Conservation (phyloP, 2,329 filamentous ascomycete species). For the Oidium heveae region DNA sequence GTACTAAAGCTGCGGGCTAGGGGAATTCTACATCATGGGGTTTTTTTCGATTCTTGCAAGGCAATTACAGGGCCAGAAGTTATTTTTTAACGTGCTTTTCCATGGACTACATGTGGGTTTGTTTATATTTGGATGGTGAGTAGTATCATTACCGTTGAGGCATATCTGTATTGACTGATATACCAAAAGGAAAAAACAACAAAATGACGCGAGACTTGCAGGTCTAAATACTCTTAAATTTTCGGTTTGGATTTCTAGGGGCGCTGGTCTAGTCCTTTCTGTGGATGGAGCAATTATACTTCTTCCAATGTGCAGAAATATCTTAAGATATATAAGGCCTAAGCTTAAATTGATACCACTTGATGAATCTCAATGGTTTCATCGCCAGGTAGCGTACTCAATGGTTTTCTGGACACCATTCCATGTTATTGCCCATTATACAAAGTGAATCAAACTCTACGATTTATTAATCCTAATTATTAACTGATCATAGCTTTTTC, state of each 20-base stretch:
- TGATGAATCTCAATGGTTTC: slow-evolving; percentile 95
- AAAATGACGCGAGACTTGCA: slow-evolving; percentile 37
- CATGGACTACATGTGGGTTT: slow-evolving; percentile 53
- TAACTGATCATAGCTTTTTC: slow-evolving; percentile 41
- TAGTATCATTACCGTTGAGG: slow-evolving; percentile 1
- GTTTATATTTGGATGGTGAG: slow-evolving; percentile 73
- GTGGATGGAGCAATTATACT: slow-evolving; percentile 74
- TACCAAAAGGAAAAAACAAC: slow-evolving; percentile 50
- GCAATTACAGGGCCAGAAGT: slow-evolving; percentile 44
- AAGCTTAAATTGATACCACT: slow-evolving; percentile 72
- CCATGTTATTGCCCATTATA: slow-evolving; percentile 66
- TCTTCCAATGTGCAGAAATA: slow-evolving; percentile 79
- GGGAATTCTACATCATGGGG: not conserved
- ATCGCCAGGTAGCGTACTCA: slow-evolving; percentile 78
- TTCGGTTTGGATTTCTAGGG: slow-evolving; percentile 91
- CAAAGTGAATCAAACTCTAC: slow-evolving; percentile 40
- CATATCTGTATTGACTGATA: slow-evolving; percentile 8
- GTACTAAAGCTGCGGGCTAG: not conserved
- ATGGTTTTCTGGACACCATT: slow-evolving; percentile 59
- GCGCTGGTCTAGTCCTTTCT: slow-evolving; percentile 64
- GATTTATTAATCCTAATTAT: not conserved
- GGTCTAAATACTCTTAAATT: slow-evolving; percentile 58
- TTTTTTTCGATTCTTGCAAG: slow-evolving; percentile 19
- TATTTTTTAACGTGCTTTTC: slow-evolving; percentile 60
- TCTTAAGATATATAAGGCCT: slow-evolving; percentile 63